A percentile compares a stretch with the other conserved stretches of the same genome.
These are phyloP conservation scores for Cordyceps pruinosa DNA, from an alignment of 2,329 filamentous ascomycete species.

Conservation along the genomic window DNA sequence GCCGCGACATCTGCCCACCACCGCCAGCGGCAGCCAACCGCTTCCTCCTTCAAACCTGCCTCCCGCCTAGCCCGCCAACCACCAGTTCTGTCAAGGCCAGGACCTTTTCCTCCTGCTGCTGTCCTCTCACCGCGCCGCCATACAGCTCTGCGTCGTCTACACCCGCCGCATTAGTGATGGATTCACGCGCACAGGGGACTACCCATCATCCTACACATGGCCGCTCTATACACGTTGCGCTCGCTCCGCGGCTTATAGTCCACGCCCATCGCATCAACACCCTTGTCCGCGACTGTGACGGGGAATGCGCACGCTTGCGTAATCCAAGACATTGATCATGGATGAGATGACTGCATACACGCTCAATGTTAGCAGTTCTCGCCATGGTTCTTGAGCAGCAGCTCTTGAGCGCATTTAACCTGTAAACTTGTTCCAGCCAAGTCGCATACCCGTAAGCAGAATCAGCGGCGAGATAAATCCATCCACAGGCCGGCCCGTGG, in stretches of 20 bases:
- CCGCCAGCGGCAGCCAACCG: neutral
- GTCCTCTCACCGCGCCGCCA: neutral
- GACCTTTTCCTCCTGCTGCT: neutral
- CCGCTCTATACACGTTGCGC: neutral
- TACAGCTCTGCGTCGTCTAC: neutral
- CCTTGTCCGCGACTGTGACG: slow-evolving; percentile 33
- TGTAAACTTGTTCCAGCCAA: slow-evolving; percentile 21
- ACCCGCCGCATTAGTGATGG: neutral
- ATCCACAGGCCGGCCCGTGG: slow-evolving; percentile 15
- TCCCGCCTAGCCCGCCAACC: neutral
- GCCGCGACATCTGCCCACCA: neutral
- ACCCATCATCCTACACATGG: neutral
- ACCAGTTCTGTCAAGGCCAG: neutral
- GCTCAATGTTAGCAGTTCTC: neutral
- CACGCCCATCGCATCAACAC: neutral
- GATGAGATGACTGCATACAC: slow-evolving; percentile 25
- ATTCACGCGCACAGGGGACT: neutral
- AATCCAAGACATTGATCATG: slow-evolving; percentile 31
- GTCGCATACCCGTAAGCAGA: slow-evolving; percentile 31
- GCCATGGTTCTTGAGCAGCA: neutral
- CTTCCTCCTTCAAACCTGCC: too few relatives aligned
- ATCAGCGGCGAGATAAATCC: slow-evolving; percentile 34
- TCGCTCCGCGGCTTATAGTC: neutral
- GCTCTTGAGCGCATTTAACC: neutral
- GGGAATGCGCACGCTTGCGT: slow-evolving; percentile 34